Evolutionary conservation across 176 grass and related monocot genomes (phyloP), one percentile per base, ranked within the genome.

Genomic region (Pharus latifolius): DNA sequence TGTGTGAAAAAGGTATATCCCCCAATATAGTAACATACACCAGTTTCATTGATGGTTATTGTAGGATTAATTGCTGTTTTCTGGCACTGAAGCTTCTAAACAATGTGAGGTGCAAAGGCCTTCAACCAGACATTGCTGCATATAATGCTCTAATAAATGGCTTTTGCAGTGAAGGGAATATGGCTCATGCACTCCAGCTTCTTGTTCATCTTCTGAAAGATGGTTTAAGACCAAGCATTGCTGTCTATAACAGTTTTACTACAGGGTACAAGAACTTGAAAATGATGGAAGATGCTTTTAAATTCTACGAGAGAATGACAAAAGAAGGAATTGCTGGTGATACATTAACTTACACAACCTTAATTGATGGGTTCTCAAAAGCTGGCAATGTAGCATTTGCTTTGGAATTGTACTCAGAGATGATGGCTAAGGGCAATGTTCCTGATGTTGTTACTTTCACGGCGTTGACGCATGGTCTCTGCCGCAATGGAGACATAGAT

Each of bases 291-390:
- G 57, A 58, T 66, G 88, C 88, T 69, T 78, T 62, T 4, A 66
- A 79, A 53, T 83, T 92, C 34, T 83, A 88, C n/a, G 32, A 60
- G 49, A 75, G 53, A 78, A 92, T 96, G 88, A 38, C 78, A 66
- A 68, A 73, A 73, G 66, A 61, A 76, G 77, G 88, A 79, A 70
- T 92, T 70, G n/a, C 31, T 13, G 78, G 79, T 69, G 92, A 96
- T 45, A 82, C 77, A 43, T 57, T 49, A 38, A 87, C 24, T 1
- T 96, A 89, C 51, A 96, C 92, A 64, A 92, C 88, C 28, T 74
- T 96, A 76, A 96, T 96, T 62, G 85, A 96, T 41, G 92, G 85
- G 55, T 92, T 86, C 48, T 75, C 79, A 35, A 96, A 92, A 88
- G 72, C 56, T 63, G 82, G 82, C 43, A 83, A 87, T 81, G 65